Conservation (phyloP, 495 filamentous ascomycete genomes). For the Xylaria scruposa region DNA sequence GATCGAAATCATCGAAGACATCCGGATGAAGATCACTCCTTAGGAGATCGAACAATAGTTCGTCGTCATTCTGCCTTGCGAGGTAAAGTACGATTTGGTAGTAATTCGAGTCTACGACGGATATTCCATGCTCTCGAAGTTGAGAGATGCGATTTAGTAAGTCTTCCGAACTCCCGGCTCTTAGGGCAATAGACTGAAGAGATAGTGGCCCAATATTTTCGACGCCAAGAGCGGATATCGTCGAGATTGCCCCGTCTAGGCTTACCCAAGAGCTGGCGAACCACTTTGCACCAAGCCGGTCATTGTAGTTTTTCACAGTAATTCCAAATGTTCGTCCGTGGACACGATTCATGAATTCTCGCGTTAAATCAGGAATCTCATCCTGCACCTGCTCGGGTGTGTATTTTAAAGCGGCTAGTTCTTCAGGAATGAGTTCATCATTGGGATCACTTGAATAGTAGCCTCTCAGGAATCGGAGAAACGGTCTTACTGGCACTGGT, state of each 20-base stretch:
- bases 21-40: constrained; percentile 78
- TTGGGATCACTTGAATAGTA: constrained; percentile 42
- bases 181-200: constrained; percentile 70
- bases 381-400: constrained; percentile 27
- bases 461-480: constrained; percentile 43
- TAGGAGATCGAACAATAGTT: constrained; percentile 65
- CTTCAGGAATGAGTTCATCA: constrained; percentile 26
- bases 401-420: constrained; percentile 26
- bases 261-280: constrained; percentile 74
- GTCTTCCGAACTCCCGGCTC: constrained; percentile 60
- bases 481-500: constrained; percentile 36
- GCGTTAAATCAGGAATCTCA: constrained; percentile 33
- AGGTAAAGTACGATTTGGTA: constrained; percentile 63
- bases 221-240: constrained; percentile 69
- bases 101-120: constrained; percentile 64
- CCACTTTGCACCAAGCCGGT: constrained; percentile 70
- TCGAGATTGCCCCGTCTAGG: constrained; percentile 67
- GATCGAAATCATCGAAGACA: constrained; percentile 65
- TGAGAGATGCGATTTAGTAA: constrained; percentile 62
- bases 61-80: constrained; percentile 58
- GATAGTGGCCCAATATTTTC: constrained; percentile 73
- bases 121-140: constrained; percentile 65
- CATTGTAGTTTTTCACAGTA: constrained; percentile 59
- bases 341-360: constrained; percentile 51
- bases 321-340: constrained; percentile 55